Conservation (phyloP, 2,329 filamentous ascomycete genomes). For the Colletotrichum horii region DNA sequence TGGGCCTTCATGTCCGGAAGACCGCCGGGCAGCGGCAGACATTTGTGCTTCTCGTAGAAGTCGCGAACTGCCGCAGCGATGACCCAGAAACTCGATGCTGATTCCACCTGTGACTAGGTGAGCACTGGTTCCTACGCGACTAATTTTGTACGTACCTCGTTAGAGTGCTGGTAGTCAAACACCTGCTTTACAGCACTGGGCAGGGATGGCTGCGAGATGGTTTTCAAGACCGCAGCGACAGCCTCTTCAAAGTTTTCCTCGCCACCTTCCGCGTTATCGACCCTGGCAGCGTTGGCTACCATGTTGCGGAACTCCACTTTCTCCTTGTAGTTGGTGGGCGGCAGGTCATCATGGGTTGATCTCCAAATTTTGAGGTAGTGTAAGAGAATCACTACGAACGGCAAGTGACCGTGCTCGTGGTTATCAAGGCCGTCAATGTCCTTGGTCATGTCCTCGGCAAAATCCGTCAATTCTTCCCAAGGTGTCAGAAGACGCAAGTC, state of each 20-base stretch:
- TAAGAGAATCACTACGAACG: constrained; percentile 82
- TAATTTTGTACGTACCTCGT: constrained; percentile 58
- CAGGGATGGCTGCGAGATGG: constrained; percentile 72
- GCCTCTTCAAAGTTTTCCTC: constrained; percentile 99
- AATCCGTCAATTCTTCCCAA: constrained; percentile 80
- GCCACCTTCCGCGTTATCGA: constrained; percentile 78
- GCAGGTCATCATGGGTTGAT: constrained; percentile 66
- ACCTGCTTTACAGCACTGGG: constrained; percentile 76
- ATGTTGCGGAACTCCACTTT: constrained; percentile 82
- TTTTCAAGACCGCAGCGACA: constrained; percentile 83
- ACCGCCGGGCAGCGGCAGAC: constrained; percentile 83
- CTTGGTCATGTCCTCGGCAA: constrained; percentile 69
- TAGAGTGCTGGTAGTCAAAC: constrained; percentile 67
- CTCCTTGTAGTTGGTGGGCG: constrained; percentile 79
- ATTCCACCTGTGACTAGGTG: constrained; percentile 42
- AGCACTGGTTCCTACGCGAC: constrained; percentile 23
- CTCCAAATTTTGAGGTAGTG: constrained; percentile 87
- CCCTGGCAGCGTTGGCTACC: constrained; percentile 72
- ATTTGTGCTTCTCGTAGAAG: constrained; percentile 76
- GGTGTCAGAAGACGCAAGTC: constrained; percentile 85
- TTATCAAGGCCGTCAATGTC: constrained; percentile 73
- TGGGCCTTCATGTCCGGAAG: constrained; percentile 98
- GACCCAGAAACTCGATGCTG: constrained; percentile 78
- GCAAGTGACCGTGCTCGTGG: constrained; percentile 90
- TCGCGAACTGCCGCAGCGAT: constrained; percentile 79